These are phyloP conservation scores for Tricharina praecox DNA, from an alignment of 495 filamentous ascomycete species.

Conservation along the genomic window DNA sequence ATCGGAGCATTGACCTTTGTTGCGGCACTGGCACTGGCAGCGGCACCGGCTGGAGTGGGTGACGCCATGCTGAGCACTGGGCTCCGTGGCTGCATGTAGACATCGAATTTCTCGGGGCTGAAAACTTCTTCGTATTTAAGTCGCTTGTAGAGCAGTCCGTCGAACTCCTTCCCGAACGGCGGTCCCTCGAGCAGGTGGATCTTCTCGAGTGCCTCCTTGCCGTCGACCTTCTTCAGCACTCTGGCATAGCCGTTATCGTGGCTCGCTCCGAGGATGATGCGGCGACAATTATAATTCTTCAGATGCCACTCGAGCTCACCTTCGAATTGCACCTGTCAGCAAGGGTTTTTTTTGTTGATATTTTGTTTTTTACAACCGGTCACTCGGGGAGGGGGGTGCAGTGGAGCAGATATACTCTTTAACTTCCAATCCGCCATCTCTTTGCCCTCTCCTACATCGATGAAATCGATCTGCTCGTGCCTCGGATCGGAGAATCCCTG, in stretches of 20 bases:
- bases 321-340: not conserved
- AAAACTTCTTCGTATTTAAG: constrained; percentile 15
- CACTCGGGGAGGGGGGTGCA: too few relatives aligned
- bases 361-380: too few relatives aligned
- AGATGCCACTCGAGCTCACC: constrained; percentile 24
- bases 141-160: constrained; percentile 10
- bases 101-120: constrained; percentile 19
- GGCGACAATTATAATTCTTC: constrained; percentile 24
- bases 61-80: not conserved
- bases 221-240: constrained; percentile 16
- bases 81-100: not conserved
- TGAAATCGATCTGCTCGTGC: constrained; percentile 23
- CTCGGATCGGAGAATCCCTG: constrained; percentile 21
- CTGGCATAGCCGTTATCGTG: constrained; percentile 26
- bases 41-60: not conserved
- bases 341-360: too few relatives aligned
- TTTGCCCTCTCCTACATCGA: constrained; percentile 25
- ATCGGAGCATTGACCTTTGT: not conserved
- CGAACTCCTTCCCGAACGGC: constrained; percentile 20
- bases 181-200: constrained; percentile 23
- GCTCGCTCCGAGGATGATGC: constrained; percentile 24
- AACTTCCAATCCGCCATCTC: constrained; percentile 21
- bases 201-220: constrained; percentile 7
- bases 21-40: not conserved
- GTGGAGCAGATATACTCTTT: too few relatives aligned